Base-by-base conservation (phyloP, 129 eudicot genomes). In the Ambrosia trifida region DNA sequence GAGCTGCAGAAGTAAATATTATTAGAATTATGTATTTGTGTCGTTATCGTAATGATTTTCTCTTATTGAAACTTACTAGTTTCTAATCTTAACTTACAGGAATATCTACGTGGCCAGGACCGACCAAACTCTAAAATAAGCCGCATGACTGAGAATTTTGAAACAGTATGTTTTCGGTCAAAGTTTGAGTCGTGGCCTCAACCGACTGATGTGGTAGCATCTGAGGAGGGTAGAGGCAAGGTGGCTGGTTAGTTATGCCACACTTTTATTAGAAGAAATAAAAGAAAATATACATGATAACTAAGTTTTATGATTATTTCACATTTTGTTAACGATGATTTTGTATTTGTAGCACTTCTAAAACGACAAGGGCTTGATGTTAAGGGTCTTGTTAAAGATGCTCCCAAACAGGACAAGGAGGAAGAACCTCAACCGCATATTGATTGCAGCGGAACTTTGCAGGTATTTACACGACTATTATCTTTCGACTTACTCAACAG, bases 181-280 rank as follows among this genome's bases (percentile, higher is more conserved):
- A 81, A 85, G 77, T 90, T 90, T 81, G 82, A 71, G 67, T 85
- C 84, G 8, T 90, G 96, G 96, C 96, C 96, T 74, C 78, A 77
- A 68, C 40, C 73, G 58, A 69, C 81, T 31, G 77, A 74, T 45
- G 91, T 62, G 12, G 76, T 82, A 32, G 95, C 80, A 61, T 73
- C 96, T 7, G 89, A 90, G 82, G 96, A 87, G 72, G 95, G 96
- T 62, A 79, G 91, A 83, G 96, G 96, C 75, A 90, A 87, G 84
- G 96, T 90, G 85, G 96, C 96, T 69, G 96, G 96, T 90, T 64
- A 90, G 95, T 79, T 63, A 66, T 36, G 16, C 63, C 14, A 50
- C 65, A 7, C 75, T 65, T 64, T 36, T 33, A 33, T 3, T n/a
- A n/a, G n/a, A n/a, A n/a, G n/a, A n/a, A n/a, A 16, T 12, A 16